Base-by-base conservation (phyloP, 352 stramenopile species). In the Pythium scleroteichum region DNA sequence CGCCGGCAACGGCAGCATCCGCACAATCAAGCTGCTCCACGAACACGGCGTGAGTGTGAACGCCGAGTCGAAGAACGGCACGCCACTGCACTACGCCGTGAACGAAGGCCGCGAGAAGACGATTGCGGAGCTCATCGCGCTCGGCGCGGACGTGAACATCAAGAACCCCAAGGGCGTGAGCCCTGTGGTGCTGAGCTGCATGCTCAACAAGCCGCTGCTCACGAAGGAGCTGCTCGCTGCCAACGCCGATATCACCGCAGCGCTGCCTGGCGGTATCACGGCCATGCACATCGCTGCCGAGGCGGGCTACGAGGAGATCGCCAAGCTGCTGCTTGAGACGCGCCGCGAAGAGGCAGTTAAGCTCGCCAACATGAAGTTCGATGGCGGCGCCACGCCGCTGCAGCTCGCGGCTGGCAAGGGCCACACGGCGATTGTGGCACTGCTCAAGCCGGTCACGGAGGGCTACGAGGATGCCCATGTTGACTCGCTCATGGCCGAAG, bases 91-190 rank as follows among this genome's bases (percentile, higher is more conserved):
- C 64, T 87, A 90, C 59, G 84, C 84, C 10, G 84, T 94, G 52
- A 94, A 83, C 61, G 84, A 94, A 71, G 75, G 80, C 64, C 79
- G 79, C 23, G 82, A 90, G 70, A 89, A 92, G 71, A 87, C 82
- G 2, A 73, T 88, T n/a, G 72, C 77, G 16, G 70, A 80, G 57
- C 71, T 94, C 16, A 59, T 94, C 42, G 39, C 64, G 44, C 73
- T 79, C 26, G 79, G 80, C 13, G 84, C 84, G 9, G 78, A 92
- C 53, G 75, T 85, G 0, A 77, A 94, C 57, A 67, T 82, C 23
- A 78, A 67, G 8, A 94, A 91, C 68, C 51, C 68, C 13, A 80
- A 87, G 35, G 80, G 80, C 24, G 79, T 94, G 47, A 90, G 76
- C n/a, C 84, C 84, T 13, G 42, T 94, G 17, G 82, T 94, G 60